Base-by-base conservation (phyloP, 1,139 yeast species). In the Blastobotrys raffinosifermentans region DNA sequence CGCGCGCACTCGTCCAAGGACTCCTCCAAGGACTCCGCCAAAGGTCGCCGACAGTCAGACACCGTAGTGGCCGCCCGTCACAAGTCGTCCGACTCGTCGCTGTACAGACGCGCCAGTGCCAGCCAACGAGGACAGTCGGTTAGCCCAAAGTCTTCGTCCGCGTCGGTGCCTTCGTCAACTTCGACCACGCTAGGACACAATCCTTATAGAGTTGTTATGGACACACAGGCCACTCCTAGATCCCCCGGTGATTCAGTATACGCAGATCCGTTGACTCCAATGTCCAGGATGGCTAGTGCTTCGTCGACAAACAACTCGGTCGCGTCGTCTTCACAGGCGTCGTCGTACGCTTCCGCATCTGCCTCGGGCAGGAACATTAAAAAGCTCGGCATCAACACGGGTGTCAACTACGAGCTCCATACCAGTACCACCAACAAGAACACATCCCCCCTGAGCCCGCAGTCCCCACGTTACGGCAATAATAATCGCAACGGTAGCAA, bases 331-430 rank as follows among this genome's bases (percentile, higher is more conserved):
- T 19, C 21, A 19, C 8, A 6, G 21, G 21, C 21, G 21, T 6
- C 21, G 21, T 7, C 21, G 21, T 19, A 6, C 8, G 6, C 21
- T 6, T 19, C 21, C 8, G 7, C 27, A n/a, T 25, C 7, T n/a
- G 27, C 14, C 5, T 8, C 7, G 7, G 7, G 14, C 14, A 6
- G 27, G 11, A 25, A 25, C 27, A 25, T 25, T 13, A 25, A 25
- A 13, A 25, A 25, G 11, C 11, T 25, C 14, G 27, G 27, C 5
- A 25, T 25, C 27, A 25, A 25, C 11, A 25, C 27, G 7, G 27
- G 10, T n/a, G 15, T 13, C 13, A 6, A 25, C 11, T 13, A 6
- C 15, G 13, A 14, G 14, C 15, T 14, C 27, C 7, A 25, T 25
- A n/a, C n/a, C n/a, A n/a, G n/a, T n/a, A n/a, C n/a, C n/a, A n/a